A percentile compares a stretch with the other conserved stretches of the same genome.
Evolutionary conservation across 768 basidiomycete species (phyloP).

Genomic region (Mycena galericulata): DNA sequence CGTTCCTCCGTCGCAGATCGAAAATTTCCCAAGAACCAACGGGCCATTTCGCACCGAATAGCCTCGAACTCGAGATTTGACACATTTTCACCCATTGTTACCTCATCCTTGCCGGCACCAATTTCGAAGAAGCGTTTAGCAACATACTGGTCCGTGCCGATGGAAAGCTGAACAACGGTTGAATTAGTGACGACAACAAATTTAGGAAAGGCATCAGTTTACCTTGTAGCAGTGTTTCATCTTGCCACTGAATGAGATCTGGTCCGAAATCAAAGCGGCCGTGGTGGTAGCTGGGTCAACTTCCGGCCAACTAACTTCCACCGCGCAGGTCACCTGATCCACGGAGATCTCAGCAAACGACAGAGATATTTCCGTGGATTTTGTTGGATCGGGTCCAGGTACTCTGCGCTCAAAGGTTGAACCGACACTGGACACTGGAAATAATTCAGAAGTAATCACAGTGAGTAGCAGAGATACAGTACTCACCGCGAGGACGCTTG

Average conservation of each 20-base stretch:
- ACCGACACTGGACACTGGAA: neutral
- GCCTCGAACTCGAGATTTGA: too few species aligned
- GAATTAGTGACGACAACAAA: neutral
- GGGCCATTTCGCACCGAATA: too few species aligned
- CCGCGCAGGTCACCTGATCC: neutral
- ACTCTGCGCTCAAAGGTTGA: neutral
- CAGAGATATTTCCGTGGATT: slow-evolving; percentile 4
- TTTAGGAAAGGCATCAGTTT: neutral
- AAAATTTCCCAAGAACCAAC: too few species aligned
- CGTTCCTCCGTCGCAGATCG: too few species aligned
- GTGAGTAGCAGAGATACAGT: neutral
- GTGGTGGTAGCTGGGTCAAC: neutral
- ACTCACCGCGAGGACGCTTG: slow-evolving; percentile 14
- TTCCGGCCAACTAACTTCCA: neutral
- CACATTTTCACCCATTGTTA: too few species aligned
- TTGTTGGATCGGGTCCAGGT: slow-evolving; percentile 1
- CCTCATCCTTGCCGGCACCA: neutral
- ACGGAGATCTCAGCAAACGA: neutral
- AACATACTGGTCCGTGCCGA: neutral
- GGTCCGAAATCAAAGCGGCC: neutral
- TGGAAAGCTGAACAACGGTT: slow-evolving; percentile 3
- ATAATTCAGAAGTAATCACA: neutral
- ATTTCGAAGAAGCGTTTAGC: slow-evolving; percentile 13
- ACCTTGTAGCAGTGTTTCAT: slow-evolving; percentile 17
- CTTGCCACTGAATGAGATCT: neutral